Percentiles rank a stretch among this genome's conserved stretches.
Conservation (phyloP, 2,329 filamentous ascomycete genomes). For the Fusarium sp. region DNA sequence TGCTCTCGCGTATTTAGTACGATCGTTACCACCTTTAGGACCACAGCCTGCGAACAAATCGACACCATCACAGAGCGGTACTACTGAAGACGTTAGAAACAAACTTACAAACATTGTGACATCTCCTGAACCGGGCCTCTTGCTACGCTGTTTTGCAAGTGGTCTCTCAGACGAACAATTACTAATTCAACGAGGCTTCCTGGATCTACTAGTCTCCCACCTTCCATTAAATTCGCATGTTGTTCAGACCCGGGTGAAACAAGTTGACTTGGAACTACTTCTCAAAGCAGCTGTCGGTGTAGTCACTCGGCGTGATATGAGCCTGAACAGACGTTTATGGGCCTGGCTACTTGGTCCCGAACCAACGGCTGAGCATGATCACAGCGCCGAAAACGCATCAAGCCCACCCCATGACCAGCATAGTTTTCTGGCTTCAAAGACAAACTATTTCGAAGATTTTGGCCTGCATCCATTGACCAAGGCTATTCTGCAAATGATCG, state of each 20-base stretch:
- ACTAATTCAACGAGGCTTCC: slow-evolving; percentile 90
- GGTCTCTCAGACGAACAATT: slow-evolving; percentile 88
- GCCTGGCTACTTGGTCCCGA: slow-evolving; percentile 92
- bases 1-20: slow-evolving; percentile 84
- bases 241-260: slow-evolving; percentile 76
- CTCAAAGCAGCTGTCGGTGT: slow-evolving; percentile 86
- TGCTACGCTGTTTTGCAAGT: slow-evolving; percentile 91
- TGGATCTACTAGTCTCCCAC: slow-evolving; percentile 91
- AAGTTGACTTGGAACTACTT: slow-evolving; percentile 80
- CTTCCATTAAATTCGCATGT: slow-evolving; percentile 85
- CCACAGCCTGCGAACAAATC: slow-evolving; percentile 23
- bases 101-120: slow-evolving; percentile 74
- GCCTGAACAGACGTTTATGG: slow-evolving; percentile 93
- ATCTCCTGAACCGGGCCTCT: slow-evolving; percentile 87
- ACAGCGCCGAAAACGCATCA: slow-evolving; percentile 55
- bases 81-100: slow-evolving; percentile 50
- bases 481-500: slow-evolving; percentile 81
- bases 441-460: slow-evolving; percentile 83
- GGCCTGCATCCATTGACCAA: slow-evolving; percentile 78
- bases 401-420: slow-evolving; percentile 55
- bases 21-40: slow-evolving; percentile 70
- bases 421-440: slow-evolving; percentile 64
- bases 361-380: slow-evolving; percentile 60
- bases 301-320: slow-evolving; percentile 93
- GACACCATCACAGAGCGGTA: slow-evolving; percentile 17